Percentiles rank a stretch among this genome's conserved stretches.
Evolutionary conservation across 495 filamentous ascomycete genomes (phyloP).

Genomic region (Penicillium argentinense): DNA sequence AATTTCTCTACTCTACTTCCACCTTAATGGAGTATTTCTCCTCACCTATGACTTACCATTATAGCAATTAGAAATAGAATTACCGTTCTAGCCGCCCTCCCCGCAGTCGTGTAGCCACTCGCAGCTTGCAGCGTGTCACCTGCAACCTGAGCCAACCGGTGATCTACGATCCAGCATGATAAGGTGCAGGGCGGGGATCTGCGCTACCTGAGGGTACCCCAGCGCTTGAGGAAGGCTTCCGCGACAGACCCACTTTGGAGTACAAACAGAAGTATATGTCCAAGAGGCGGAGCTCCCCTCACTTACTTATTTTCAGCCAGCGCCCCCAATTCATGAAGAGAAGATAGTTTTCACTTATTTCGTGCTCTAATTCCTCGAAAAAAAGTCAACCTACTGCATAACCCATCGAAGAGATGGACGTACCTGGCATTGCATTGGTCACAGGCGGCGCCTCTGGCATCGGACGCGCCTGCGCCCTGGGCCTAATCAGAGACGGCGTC

Average conservation of each 20-base stretch:
- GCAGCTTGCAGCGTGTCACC: neutral
- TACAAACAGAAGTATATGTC: neutral
- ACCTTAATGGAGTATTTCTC: too few relatives aligned
- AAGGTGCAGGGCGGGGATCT: neutral
- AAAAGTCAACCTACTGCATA: neutral
- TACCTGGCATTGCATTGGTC: slow-evolving; percentile 23
- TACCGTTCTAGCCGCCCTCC: neutral
- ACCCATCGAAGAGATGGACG: slow-evolving; percentile 11
- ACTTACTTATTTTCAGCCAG: neutral
- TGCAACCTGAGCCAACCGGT: neutral
- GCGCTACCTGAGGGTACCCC: neutral
- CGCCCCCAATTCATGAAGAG: neutral
- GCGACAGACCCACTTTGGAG: slow-evolving; percentile 13
- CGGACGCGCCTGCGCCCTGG: slow-evolving; percentile 18
- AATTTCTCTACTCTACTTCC: too few relatives aligned
- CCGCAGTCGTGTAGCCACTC: neutral
- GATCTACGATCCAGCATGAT: neutral
- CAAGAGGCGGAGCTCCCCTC: neutral
- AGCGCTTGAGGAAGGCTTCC: slow-evolving; percentile 16
- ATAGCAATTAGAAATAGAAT: too few relatives aligned
- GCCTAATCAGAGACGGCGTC: slow-evolving; percentile 20
- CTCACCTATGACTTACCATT: too few relatives aligned
- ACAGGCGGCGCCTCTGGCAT: slow-evolving; percentile 26
- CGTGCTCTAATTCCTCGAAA: neutral
- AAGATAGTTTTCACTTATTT: neutral